Percentiles rank a stretch among this genome's conserved stretches.
These are phyloP conservation scores for Dothideomycetidae sp. DNA, from an alignment of 2,329 filamentous ascomycete species.

Conservation along the genomic window DNA sequence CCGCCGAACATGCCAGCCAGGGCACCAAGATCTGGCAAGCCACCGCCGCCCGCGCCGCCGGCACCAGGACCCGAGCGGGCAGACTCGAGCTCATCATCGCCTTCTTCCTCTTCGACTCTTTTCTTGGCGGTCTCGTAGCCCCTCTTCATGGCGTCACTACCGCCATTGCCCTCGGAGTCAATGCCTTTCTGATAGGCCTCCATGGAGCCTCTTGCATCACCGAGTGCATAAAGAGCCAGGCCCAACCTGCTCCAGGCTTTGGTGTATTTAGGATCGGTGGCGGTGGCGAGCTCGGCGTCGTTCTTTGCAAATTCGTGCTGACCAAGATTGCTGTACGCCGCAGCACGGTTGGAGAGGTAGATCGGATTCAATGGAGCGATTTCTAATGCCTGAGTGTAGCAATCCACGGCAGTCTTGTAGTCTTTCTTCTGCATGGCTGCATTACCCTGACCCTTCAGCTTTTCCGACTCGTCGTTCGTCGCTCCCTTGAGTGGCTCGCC, in stretches of 20 bases:
- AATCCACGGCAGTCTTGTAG: constrained; percentile 65
- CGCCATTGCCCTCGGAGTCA: constrained; percentile 82
- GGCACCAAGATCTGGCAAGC: constrained; percentile 28
- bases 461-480: constrained; percentile 65
- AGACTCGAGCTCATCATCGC: constrained; percentile 21
- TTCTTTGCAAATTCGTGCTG: constrained; percentile 72
- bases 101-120: constrained; percentile 66
- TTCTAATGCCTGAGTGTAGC: constrained; percentile 75
- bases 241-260: constrained; percentile 95
- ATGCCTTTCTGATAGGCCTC: constrained; percentile 91
- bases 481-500: constrained; percentile 28
- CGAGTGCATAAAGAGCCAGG: constrained; percentile 79
- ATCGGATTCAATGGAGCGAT: constrained; percentile 79
- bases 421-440: constrained; percentile 91
- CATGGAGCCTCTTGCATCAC: constrained; percentile 81
- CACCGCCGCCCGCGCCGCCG: constrained; percentile 23
- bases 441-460: constrained; percentile 81
- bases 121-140: constrained; percentile 87
- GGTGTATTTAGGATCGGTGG: constrained; percentile 80
- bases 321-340: constrained; percentile 71
- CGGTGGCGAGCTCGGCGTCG: constrained; percentile 83
- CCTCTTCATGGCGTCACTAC: constrained; percentile 94
- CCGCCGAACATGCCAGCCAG: constrained; percentile 39
- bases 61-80: constrained; percentile 21
- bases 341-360: constrained; percentile 94